Evolutionary conservation across 2,329 filamentous ascomycete genomes (phyloP).

Genomic region (Ophiosphaerella herpotricha): DNA sequence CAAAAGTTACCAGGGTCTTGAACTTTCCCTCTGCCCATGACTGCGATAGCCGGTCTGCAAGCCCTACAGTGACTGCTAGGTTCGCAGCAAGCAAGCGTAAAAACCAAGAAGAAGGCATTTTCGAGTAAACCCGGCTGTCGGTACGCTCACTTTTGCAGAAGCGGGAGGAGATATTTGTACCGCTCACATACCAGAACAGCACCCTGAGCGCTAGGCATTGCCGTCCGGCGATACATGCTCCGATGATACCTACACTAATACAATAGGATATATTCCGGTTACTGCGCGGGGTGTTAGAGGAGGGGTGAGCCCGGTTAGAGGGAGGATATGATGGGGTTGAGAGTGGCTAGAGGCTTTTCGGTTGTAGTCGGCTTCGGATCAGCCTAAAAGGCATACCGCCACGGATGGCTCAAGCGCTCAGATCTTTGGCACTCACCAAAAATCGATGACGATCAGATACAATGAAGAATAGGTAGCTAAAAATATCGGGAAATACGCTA

Average conservation of each 20-base stretch:
- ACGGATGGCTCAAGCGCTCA: no score
- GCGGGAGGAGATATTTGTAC: conserved; percentile 20
- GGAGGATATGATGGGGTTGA: conserved; percentile 14
- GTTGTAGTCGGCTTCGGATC: conserved; percentile 18
- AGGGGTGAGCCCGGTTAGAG: conserved; percentile 15
- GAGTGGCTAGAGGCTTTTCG: conserved; percentile 23
- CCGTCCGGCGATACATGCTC: conserved; percentile 15
- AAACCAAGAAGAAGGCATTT: conserved; percentile 25
- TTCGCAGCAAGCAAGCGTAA: conserved; percentile 24
- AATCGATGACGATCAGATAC: no score
- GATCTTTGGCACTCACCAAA: no score
- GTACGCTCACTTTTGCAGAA: neutral
- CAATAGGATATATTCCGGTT: conserved; percentile 16
- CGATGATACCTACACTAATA: conserved; percentile 4
- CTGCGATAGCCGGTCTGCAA: conserved; percentile 13
- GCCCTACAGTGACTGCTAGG: conserved; percentile 22
- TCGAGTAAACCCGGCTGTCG: conserved; percentile 14
- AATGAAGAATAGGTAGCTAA: no score
- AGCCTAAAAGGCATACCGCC: conserved; percentile 30
- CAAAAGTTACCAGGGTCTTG: conserved; percentile 69
- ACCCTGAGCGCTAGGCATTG: conserved; percentile 11
- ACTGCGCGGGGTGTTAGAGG: conserved; percentile 19
- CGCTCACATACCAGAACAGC: conserved; percentile 1
- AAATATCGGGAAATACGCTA: no score
- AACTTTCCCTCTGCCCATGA: conserved; percentile 55